Conservation (phyloP, 1,284 basidiomycete species). For the Sutorius eximius region DNA sequence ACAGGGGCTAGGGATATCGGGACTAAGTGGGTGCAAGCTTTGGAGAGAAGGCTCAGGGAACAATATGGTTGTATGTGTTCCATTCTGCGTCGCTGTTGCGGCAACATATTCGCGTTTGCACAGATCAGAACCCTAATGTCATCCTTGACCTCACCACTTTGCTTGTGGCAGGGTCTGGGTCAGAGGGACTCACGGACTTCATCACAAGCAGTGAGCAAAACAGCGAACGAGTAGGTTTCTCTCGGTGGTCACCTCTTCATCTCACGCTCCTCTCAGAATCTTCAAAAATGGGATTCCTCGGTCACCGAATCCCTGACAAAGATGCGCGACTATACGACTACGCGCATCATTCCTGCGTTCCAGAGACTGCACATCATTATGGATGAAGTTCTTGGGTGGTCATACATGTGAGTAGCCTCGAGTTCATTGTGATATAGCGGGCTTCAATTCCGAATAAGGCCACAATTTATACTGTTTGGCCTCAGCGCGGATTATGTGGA, state of each 20-base stretch:
- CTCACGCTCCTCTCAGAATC: conserved; percentile 47
- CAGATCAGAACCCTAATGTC: conserved; percentile 59
- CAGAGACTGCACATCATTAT: conserved; percentile 73
- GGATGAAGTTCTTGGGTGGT: conserved; percentile 76
- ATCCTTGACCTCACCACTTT: conserved; percentile 71
- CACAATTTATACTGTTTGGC: conserved; percentile 52
- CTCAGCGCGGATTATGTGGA: conserved; percentile 51
- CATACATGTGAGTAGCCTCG: conserved; percentile 55
- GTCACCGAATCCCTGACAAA: conserved; percentile 68
- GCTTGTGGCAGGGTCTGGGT: conserved; percentile 65
- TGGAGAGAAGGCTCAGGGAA: conserved; percentile 61
- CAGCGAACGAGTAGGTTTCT: conserved; percentile 66
- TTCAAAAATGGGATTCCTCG: conserved; percentile 78
- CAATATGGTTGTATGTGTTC: conserved; percentile 61
- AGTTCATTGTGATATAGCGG: conserved; percentile 10
- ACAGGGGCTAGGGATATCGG: conserved; percentile 70
- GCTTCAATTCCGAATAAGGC: conserved; percentile 37
- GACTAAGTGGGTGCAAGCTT: conserved; percentile 65
- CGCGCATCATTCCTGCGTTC: conserved; percentile 66
- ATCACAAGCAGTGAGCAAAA: conserved; percentile 75
- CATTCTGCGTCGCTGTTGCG: conserved; percentile 6
- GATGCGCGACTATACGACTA: conserved; percentile 70
- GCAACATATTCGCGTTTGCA: conserved; percentile 9
- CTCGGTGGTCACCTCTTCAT: conserved; percentile 13
- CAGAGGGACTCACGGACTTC: conserved; percentile 69